phyloP scores from a whole-genome alignment of 495 filamentous ascomycete species.

The Chaetomium cochliodes region DNA sequence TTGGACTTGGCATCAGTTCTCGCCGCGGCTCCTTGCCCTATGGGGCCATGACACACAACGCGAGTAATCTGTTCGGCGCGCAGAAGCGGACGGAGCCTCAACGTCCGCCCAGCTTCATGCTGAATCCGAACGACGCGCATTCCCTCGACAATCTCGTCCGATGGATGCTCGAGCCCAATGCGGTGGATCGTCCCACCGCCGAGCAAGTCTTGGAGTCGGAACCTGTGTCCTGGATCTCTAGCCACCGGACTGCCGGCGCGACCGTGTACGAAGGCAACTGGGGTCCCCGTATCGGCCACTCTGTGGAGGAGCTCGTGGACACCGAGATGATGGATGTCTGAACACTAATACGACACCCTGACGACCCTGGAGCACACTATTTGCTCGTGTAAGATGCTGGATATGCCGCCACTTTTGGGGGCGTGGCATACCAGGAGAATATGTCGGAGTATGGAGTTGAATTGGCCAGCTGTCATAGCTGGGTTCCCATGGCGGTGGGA shows the following conservation, averaged over 20 bases:
- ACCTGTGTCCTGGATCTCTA: constrained; percentile 72
- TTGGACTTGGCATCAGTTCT: constrained; percentile 6
- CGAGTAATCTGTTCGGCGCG: constrained; percentile 48
- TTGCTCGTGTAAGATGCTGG: constrained; percentile 32
- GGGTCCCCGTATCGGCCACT: constrained; percentile 58
- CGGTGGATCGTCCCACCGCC: constrained; percentile 68
- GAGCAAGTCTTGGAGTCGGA: constrained; percentile 66
- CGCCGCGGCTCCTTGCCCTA: constrained; percentile 32
- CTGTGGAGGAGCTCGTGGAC: constrained; percentile 37
- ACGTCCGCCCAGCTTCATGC: constrained; percentile 83
- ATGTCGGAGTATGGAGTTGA: constrained; percentile 32
- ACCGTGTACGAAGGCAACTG: constrained; percentile 94
- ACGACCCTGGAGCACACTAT: constrained; percentile 26
- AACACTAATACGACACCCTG: constrained; percentile 17
- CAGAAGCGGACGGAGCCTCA: constrained; percentile 64
- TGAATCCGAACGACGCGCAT: constrained; percentile 60
- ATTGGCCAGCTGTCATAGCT: constrained; percentile 34
- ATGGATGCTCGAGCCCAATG: constrained; percentile 81
- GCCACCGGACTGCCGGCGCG: constrained; percentile 74
- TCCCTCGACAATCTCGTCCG: constrained; percentile 81
- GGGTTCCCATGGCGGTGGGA: constrained; percentile 36
- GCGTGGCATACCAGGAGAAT: constrained; percentile 31
- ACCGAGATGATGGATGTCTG: constrained; percentile 52
- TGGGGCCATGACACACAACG: constrained; percentile 31
- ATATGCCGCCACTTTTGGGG: constrained; percentile 35